phyloP scores from a whole-genome alignment of 768 basidiomycete genomes.

The Lanmaoa pseudosensibilis region DNA sequence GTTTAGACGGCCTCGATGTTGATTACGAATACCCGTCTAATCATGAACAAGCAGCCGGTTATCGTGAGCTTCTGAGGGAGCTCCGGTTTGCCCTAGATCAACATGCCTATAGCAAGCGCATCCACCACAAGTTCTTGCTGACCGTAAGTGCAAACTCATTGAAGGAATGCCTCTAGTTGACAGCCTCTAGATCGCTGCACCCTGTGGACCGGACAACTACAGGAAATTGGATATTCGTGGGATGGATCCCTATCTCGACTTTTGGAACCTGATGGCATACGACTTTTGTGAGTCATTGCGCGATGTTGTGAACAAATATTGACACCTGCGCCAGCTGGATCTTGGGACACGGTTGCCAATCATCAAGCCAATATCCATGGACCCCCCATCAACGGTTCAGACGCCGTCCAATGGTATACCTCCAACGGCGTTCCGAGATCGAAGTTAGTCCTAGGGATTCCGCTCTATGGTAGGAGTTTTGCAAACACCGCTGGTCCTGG shows the following conservation, averaged over 20 bases:
- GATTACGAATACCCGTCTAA: slow-evolving; percentile 93
- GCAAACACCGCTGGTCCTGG: slow-evolving; percentile 83
- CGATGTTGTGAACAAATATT: slow-evolving; percentile 6
- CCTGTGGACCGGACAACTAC: slow-evolving; percentile 88
- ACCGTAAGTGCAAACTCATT: slow-evolving; percentile 52
- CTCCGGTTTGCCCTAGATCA: slow-evolving; percentile 73
- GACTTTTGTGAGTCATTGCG: slow-evolving; percentile 61
- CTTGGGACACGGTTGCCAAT: slow-evolving; percentile 68
- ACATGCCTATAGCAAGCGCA: slow-evolving; percentile 64
- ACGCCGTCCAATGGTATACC: slow-evolving; percentile 70
- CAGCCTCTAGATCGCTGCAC: slow-evolving; percentile 73
- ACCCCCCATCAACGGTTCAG: slow-evolving; percentile 58
- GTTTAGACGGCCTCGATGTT: slow-evolving; percentile 87
- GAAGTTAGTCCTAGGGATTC: slow-evolving; percentile 89
- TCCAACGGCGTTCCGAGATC: slow-evolving; percentile 66
- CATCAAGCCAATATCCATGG: slow-evolving; percentile 89
- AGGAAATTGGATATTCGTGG: slow-evolving; percentile 72
- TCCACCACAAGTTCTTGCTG: slow-evolving; percentile 64
- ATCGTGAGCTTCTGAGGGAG: slow-evolving; percentile 77
- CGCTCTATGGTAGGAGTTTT: slow-evolving; percentile 93
- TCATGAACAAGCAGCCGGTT: slow-evolving; percentile 75
- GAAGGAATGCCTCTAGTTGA: neutral
- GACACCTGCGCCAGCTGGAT: slow-evolving; percentile 54
- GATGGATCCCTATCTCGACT: slow-evolving; percentile 88
- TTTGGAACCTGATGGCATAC: slow-evolving; percentile 98